Base-by-base conservation (phyloP, 495 filamentous ascomycete genomes). In the Podospora bellae-mahoneyi region DNA sequence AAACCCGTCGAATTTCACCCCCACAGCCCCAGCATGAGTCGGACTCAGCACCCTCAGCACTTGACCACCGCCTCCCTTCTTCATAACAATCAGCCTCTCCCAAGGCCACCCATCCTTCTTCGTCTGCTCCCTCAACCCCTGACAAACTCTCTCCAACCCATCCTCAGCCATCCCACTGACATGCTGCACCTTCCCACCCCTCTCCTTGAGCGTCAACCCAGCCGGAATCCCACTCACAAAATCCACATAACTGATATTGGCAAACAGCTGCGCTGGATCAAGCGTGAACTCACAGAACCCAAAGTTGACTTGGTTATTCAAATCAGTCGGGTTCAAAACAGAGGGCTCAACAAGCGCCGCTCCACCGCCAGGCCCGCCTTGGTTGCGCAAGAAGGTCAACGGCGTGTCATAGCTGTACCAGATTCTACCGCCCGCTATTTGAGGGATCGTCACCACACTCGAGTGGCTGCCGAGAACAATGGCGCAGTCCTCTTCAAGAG, bases 191-290 rank as follows among this genome's bases (percentile, higher is more conserved):
- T 68, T 66, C 18, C 86, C 88, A 3, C 78, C 78, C 1, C 76
- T 75, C 60, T 81, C 84, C 56, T 81, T 79, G 5, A 94, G 79
- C 5, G 86, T 82, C 67, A 94, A 78, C 9, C 87, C 83, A 23
- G 93, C 84, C 2, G 91, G 90, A 13, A 93, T 73, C 62, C 84
- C 84, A 20, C 73, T 73, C 48, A 91, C 87, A 67, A 92, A 92
- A 74, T 94, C 91, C 27, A 94, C 91, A 64, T 91, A 90, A 67
- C 82, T 88, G 73, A 93, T 91, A 71, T 94, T 94, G 56, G 88
- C 90, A 74, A 90, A 94, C 7, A 94, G 82, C 80, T 92, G 88
- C 32, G 78, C 77, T 64, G 75, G 75, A 74, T 91, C 90, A 74
- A 86, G 88, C 0, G 91, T 94, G 76, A 93, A 92, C 75, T 94